Evolutionary conservation across 129 eudicot species (phyloP), one percentile per base, ranked within the genome.

Genomic region (Ambrosia trifida): DNA sequence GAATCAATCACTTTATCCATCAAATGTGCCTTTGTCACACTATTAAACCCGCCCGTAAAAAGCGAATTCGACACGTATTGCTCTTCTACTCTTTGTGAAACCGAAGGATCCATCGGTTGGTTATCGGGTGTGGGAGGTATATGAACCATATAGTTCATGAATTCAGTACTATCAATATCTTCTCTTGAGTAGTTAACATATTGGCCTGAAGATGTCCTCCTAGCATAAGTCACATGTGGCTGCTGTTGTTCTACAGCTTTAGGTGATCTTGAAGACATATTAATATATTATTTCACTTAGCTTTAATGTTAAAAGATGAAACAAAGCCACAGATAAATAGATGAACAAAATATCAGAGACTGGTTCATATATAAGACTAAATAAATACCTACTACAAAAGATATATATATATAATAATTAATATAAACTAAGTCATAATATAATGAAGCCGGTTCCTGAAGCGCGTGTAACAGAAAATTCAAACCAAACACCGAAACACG

Each of bases 1-100:
- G 89, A 82, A 33, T 77, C 95, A n/a, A 82, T 87, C 56, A 84
- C 92, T 78, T 87, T 87, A 18, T 87, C 85, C 90, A 83, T 78
- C 73, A 88, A 50, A 64, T 85, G 95, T 8, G 90, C 90, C 12
- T 86, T 79, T 2, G 90, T 88, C 0, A 76, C 88, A 61, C 88
- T 88, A 77, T 88, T 83, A 44, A 72, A 80, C 35, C 95, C 95
- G 32, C 95, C 95, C 0, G 88, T 88, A 65, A 88, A 88, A 43
- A 88, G 77, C 3, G 89, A 87, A 72, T 66, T 87, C 0, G 87
- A 76, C 4, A 87, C 93, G 35, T 84, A 87, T 59, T 84, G 93
- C 18, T 84, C 93, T 67, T 84, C 89, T 41, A 84, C 87, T 77
- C 78, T 73, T 17, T 82, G 85, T 4, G 88, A 76, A 17, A 83